Percentiles rank a stretch among this genome's conserved stretches.
Evolutionary conservation across 2,329 filamentous ascomycete genomes (phyloP).

Genomic region (Dothideomycetes sp.): DNA sequence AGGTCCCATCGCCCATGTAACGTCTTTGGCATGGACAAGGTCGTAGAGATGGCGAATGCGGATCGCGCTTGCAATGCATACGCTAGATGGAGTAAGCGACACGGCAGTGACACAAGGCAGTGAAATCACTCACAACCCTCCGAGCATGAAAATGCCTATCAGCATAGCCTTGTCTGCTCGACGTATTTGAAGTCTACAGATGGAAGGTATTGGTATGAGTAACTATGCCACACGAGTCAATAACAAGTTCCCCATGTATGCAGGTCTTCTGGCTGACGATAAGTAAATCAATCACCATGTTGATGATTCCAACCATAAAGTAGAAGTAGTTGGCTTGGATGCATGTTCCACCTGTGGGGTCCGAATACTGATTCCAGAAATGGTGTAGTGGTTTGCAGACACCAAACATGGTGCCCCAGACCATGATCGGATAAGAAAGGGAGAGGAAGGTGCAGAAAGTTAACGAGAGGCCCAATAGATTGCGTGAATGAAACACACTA

Average conservation of each 20-base stretch:
- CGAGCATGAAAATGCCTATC: conserved; percentile 2
- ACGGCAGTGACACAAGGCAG: not conserved
- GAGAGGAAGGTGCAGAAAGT: too few relatives aligned
- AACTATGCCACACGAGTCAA: too few relatives aligned
- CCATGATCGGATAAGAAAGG: too few relatives aligned
- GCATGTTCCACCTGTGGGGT: not conserved
- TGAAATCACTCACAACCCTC: not conserved
- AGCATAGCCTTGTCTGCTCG: not conserved
- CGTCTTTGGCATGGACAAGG: not conserved
- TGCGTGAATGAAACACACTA: too few relatives aligned
- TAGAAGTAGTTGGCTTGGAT: not conserved
- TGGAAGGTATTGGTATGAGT: not conserved
- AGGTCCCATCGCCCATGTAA: not conserved
- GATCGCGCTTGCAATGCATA: conserved; percentile 1
- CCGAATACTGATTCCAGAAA: not conserved
- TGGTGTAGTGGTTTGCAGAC: not conserved
- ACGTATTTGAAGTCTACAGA: not conserved
- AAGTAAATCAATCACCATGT: conserved; percentile 1
- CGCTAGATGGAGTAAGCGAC: not conserved
- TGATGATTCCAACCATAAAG: not conserved
- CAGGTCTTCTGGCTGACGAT: too few relatives aligned
- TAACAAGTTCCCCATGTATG: too few relatives aligned
- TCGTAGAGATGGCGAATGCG: conserved; percentile 1
- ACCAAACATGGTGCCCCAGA: too few relatives aligned
- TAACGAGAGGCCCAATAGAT: too few relatives aligned